Conservation (phyloP, 2,329 filamentous ascomycete species). For the Aspergillus sp. region DNA sequence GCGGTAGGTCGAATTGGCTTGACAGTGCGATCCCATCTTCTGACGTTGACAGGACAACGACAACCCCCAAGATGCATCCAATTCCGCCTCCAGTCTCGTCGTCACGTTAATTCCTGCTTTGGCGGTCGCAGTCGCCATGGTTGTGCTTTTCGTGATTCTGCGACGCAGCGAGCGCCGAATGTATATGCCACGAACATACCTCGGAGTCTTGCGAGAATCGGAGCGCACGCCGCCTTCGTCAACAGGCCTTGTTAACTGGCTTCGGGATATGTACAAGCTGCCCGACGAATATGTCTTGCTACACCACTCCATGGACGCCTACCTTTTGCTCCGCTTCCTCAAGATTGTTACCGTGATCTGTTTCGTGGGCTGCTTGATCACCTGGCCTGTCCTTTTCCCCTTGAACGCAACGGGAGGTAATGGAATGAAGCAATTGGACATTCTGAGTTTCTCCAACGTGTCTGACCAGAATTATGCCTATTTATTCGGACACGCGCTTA, state of each 20-base stretch:
- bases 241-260: slow-evolving; percentile 68
- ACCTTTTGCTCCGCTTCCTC: slow-evolving; percentile 86
- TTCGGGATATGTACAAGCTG: slow-evolving; percentile 67
- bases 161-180: slow-evolving; percentile 54
- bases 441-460: slow-evolving; percentile 80
- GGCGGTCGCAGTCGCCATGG: slow-evolving; percentile 49
- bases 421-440: slow-evolving; percentile 68
- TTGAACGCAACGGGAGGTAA: slow-evolving; percentile 83
- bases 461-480: slow-evolving; percentile 59
- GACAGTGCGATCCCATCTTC: slow-evolving; percentile 4
- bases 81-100: slow-evolving; percentile 52
- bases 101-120: slow-evolving; percentile 55
- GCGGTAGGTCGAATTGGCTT: neutral
- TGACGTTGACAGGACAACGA: slow-evolving; percentile 9
- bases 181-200: slow-evolving; percentile 61
- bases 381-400: slow-evolving; percentile 87
- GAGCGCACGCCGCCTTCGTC: slow-evolving; percentile 65
- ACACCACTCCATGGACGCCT: slow-evolving; percentile 90
- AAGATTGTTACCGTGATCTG: slow-evolving; percentile 78
- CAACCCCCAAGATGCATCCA: slow-evolving; percentile 28
- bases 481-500: slow-evolving; percentile 80
- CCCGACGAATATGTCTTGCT: slow-evolving; percentile 81
- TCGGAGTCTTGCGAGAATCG: slow-evolving; percentile 55
- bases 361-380: slow-evolving; percentile 80
- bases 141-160: slow-evolving; percentile 56